A percentile compares a stretch with the other conserved stretches of the same genome.
phyloP scores from a whole-genome alignment of 495 filamentous ascomycete species.

The Penicillium roqueforti region DNA sequence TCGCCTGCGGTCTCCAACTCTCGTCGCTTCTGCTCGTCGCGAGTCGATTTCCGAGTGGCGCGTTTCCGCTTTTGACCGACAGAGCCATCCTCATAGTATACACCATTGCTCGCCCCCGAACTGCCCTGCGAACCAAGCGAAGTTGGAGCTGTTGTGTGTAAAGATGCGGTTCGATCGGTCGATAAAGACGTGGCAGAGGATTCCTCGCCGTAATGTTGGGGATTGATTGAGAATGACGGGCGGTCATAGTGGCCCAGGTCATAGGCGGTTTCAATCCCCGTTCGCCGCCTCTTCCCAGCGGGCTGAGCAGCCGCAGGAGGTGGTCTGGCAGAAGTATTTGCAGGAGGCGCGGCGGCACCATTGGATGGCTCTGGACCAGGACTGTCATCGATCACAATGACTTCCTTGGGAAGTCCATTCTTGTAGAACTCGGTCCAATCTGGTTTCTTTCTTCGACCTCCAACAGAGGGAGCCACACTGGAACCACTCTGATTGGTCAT shows the following conservation, averaged over 20 bases:
- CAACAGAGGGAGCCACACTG: slow-evolving; percentile 44
- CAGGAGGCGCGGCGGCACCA: slow-evolving; percentile 26
- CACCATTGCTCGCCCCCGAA: slow-evolving; percentile 52
- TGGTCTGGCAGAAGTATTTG: slow-evolving; percentile 11
- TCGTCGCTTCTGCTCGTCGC: slow-evolving; percentile 73
- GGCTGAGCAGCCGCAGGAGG: slow-evolving; percentile 42
- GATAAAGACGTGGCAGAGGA: slow-evolving; percentile 70
- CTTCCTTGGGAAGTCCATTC: slow-evolving; percentile 86
- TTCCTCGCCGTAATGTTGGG: slow-evolving; percentile 57
- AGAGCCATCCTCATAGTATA: slow-evolving; percentile 51
- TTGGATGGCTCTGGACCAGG: slow-evolving; percentile 58
- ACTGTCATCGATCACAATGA: slow-evolving; percentile 95
- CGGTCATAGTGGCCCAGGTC: slow-evolving; percentile 60
- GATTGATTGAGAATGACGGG: slow-evolving; percentile 65
- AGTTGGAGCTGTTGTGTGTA: slow-evolving; percentile 85
- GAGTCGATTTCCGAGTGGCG: slow-evolving; percentile 67
- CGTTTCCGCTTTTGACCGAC: slow-evolving; percentile 85
- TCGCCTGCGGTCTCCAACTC: slow-evolving; percentile 65
- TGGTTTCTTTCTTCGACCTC: slow-evolving; percentile 57
- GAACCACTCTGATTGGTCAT: slow-evolving; percentile 31
- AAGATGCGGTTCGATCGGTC: slow-evolving; percentile 80
- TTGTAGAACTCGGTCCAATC: slow-evolving; percentile 91
- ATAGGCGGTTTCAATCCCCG: slow-evolving; percentile 57
- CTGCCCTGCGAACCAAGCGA: slow-evolving; percentile 76
- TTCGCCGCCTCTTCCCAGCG: slow-evolving; percentile 61